Percentiles rank a stretch among this genome's conserved stretches.
Conservation (phyloP, 2,329 filamentous ascomycete genomes). For the Alternaria longipes region DNA sequence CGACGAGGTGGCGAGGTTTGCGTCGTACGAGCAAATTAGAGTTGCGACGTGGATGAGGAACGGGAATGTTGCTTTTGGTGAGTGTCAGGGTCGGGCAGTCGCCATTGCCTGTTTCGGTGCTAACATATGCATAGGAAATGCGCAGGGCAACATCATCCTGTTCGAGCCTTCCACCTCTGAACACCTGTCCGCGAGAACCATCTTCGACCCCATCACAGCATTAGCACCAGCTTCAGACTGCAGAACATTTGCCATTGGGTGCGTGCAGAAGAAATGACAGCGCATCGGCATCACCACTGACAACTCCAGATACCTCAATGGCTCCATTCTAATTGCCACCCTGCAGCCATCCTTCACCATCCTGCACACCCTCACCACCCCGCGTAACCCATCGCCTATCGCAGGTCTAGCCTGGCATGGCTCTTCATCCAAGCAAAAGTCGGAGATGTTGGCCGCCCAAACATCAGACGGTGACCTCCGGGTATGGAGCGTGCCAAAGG, state of each 20-base stretch:
- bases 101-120: constrained; percentile 16
- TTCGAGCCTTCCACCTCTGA: constrained; percentile 95
- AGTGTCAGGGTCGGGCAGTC: constrained; percentile 42
- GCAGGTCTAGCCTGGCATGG: constrained; percentile 93
- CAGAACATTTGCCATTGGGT: constrained; percentile 96
- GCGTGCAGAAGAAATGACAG: constrained; percentile 41
- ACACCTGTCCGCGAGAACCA: constrained; percentile 88
- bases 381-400: constrained; percentile 84
- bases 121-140: constrained; percentile 71
- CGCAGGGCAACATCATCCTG: constrained; percentile 89
- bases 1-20: constrained; percentile 89
- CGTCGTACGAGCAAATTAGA: constrained; percentile 85
- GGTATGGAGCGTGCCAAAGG: constrained; percentile 96
- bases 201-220: constrained; percentile 95
- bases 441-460: constrained; percentile 96
- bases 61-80: constrained; percentile 96
- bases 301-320: constrained; percentile 82
- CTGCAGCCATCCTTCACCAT: constrained; percentile 94
- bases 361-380: constrained; percentile 88
- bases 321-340: constrained; percentile 88
- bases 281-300: constrained; percentile 24
- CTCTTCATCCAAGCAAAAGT: constrained; percentile 93
- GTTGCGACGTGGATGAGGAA: constrained; percentile 96
- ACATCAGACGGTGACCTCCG: constrained; percentile 89
- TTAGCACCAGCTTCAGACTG: constrained; percentile 89